Base-by-base conservation (phyloP, 2,329 filamentous ascomycete species). In the Claviceps sp. region DNA sequence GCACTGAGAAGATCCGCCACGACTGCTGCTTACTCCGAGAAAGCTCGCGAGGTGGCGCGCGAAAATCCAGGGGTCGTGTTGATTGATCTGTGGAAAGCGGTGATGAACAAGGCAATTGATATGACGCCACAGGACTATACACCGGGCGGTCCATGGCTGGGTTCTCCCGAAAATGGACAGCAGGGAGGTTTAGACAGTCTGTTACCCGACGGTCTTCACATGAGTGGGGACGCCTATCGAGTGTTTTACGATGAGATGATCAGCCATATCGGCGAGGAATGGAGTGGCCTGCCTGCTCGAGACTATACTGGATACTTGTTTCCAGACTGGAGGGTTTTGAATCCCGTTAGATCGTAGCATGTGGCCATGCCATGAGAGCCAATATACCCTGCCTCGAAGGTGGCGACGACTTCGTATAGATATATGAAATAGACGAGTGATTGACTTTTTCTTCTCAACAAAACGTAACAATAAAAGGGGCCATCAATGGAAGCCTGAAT, bases 51-150 rank as follows among this genome's bases (percentile, higher is more conserved):
- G 63, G 66, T 96, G 76, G 87, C 85, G 7, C 78, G 80, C 13
- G 76, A 81, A 54, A 74, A 83, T 49, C 71, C 86, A 0, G 85
- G 77, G 2, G 72, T 91, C 3, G 74, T 80, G 0, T 76, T 91
- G 1, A 70, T 95, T 22, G 88, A 97, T 66, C 75, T 97, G 1
- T 94, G 87, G 80, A 77, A 79, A 54, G 80, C 80, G 0, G 76
- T 96, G 59, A 87, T 95, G 82, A 73, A 79, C 51, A 74, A 78
- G 76, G 90, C 66, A 71, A 79, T 66, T 64, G 75, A 64, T 64
- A 79, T 67, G 67, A 78, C 66, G 63, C 79, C 64, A 58, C 68
- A 75, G 47, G 84, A 82, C 61, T 75, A 81, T 50, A 70, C 78
- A 45, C 68, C 66, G 45, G 70, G 66, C 5, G 70, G 71, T 6